Evolutionary conservation across 805 yeast species (phyloP).

Genomic region (Naumovozyma baii): DNA sequence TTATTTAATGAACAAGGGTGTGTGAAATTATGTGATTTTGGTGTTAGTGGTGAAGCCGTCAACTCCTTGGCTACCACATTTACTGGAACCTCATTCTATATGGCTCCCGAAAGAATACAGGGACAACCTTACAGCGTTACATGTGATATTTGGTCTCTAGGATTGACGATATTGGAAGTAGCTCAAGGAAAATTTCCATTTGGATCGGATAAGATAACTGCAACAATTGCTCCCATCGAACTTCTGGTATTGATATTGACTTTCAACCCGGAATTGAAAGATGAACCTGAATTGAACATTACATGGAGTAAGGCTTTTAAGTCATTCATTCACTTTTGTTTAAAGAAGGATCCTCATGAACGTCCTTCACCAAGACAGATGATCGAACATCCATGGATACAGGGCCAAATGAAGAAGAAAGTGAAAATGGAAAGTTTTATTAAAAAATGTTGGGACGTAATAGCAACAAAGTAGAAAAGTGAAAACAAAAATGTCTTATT

Average conservation of each 20-base stretch:
- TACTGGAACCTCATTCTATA: slow-evolving; percentile 93
- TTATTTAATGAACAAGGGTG: slow-evolving; percentile 66
- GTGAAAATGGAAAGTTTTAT: slow-evolving; percentile 87
- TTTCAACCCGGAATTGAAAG: slow-evolving; percentile 69
- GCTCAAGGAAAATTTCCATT: slow-evolving; percentile 90
- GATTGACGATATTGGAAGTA: slow-evolving; percentile 83
- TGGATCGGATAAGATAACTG: slow-evolving; percentile 35
- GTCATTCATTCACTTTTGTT: slow-evolving; percentile 69
- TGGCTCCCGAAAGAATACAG: slow-evolving; percentile 97
- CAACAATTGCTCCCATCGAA: slow-evolving; percentile 73
- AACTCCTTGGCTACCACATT: slow-evolving; percentile 92
- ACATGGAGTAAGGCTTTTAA: slow-evolving; percentile 77
- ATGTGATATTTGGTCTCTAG: slow-evolving; percentile 94
- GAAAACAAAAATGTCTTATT: too few species aligned
- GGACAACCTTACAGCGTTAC: slow-evolving; percentile 94
- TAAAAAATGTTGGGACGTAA: slow-evolving; percentile 52
- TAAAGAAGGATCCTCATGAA: slow-evolving; percentile 67
- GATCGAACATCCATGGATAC: slow-evolving; percentile 88
- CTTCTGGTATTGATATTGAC: slow-evolving; percentile 71
- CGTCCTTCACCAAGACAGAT: slow-evolving; percentile 91
- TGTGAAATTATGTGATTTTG: slow-evolving; percentile 92
- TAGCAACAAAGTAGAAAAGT: slow-evolving; percentile 1
- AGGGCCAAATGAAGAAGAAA: slow-evolving; percentile 58
- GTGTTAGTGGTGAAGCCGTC: slow-evolving; percentile 95
- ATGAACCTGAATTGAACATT: slow-evolving; percentile 66